phyloP scores from a whole-genome alignment of 2,329 filamentous ascomycete genomes.

The Phialophora verrucosa region DNA sequence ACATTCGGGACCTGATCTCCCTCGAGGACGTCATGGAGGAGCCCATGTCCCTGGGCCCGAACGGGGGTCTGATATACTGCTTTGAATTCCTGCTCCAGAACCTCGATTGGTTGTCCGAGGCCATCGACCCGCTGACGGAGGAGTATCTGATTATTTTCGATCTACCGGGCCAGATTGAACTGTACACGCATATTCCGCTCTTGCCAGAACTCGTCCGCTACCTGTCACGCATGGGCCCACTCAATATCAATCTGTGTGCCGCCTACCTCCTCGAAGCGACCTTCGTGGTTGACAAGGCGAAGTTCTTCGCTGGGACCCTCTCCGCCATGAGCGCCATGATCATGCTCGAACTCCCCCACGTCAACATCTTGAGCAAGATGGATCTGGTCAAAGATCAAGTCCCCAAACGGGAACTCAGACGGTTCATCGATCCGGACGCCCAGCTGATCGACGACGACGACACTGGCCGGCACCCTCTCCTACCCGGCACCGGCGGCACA shows the following conservation, averaged over 20 bases:
- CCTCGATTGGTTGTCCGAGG: slow-evolving; percentile 86
- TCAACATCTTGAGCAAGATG: slow-evolving; percentile 98
- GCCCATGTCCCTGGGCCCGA: slow-evolving; percentile 80
- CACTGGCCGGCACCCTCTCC: slow-evolving; percentile 52
- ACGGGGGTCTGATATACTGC: slow-evolving; percentile 92
- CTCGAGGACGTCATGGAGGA: slow-evolving; percentile 97
- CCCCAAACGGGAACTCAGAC: slow-evolving; percentile 83
- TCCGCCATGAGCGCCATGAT: slow-evolving; percentile 99
- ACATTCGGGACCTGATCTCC: slow-evolving; percentile 93
- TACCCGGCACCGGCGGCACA: not conserved
- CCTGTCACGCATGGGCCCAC: slow-evolving; percentile 75
- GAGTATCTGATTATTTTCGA: slow-evolving; percentile 98
- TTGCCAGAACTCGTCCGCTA: slow-evolving; percentile 82
- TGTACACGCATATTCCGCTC: slow-evolving; percentile 96
- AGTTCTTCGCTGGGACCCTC: slow-evolving; percentile 95
- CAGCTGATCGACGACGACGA: slow-evolving; percentile 81
- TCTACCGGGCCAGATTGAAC: slow-evolving; percentile 98
- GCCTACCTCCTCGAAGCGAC: slow-evolving; percentile 94
- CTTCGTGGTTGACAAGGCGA: slow-evolving; percentile 92
- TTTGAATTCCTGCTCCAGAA: slow-evolving; percentile 96
- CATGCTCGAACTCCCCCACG: slow-evolving; percentile 94
- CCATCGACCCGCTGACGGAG: slow-evolving; percentile 83
- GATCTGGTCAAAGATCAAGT: slow-evolving; percentile 91
- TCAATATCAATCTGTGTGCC: slow-evolving; percentile 91
- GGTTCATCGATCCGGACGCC: slow-evolving; percentile 86